These are phyloP conservation scores for Didymella lethalis DNA, from an alignment of 2,329 filamentous ascomycete genomes.

Conservation along the genomic window DNA sequence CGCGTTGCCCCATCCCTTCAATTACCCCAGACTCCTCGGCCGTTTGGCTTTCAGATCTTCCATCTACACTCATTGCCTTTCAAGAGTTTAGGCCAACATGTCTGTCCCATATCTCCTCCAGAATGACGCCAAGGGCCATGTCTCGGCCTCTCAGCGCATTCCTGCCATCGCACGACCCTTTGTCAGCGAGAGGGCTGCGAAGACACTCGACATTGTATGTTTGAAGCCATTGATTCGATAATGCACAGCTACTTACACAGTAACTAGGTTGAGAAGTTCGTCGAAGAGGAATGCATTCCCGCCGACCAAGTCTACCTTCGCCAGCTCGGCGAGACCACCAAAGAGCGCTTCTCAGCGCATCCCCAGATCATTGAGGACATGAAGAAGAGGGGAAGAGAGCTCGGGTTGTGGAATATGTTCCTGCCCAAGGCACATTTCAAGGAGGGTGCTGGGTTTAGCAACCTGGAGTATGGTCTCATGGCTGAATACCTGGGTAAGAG, in stretches of 20 bases:
- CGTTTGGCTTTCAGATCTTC: constrained; percentile 7
- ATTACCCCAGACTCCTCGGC: constrained; percentile 21
- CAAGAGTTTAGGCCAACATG: constrained; percentile 29
- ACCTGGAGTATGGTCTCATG: constrained; percentile 97
- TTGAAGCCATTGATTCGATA: neutral
- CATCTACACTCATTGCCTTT: neutral
- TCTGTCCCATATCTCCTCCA: constrained; percentile 45
- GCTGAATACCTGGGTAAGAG: constrained; percentile 94
- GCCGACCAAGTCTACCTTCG: constrained; percentile 82
- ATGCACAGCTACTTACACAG: neutral
- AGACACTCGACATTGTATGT: constrained; percentile 77
- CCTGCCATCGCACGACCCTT: constrained; percentile 66
- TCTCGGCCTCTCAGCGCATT: constrained; percentile 63
- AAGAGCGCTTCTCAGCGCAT: constrained; percentile 78
- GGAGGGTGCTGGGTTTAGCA: constrained; percentile 92
- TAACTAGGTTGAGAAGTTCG: constrained; percentile 82
- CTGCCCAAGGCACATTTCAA: constrained; percentile 93
- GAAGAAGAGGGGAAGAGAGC: constrained; percentile 80
- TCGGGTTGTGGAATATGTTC: constrained; percentile 99
- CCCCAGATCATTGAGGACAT: constrained; percentile 86
- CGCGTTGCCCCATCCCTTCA: constrained; percentile 13
- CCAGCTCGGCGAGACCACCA: constrained; percentile 75
- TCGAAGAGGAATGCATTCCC: constrained; percentile 84
- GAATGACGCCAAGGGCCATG: constrained; percentile 48
- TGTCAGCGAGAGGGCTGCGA: constrained; percentile 85